These are phyloP conservation scores for Crucibulum laeve DNA, from an alignment of 768 basidiomycete genomes.

Conservation along the genomic window DNA sequence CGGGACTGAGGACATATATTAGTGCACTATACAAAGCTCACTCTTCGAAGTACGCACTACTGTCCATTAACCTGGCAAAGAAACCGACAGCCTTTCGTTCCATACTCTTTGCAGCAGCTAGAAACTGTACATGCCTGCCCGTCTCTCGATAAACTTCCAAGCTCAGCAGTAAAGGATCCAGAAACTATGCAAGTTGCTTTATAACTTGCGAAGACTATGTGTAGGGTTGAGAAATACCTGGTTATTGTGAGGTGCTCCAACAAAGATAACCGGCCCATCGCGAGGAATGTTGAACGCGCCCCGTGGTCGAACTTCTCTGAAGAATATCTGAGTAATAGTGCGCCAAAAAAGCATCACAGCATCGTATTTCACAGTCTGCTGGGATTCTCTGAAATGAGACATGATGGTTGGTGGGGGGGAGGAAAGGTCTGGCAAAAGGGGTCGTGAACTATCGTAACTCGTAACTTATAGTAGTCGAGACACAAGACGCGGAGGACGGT, in stretches of 20 bases:
- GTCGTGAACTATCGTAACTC: no score
- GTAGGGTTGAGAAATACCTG: slow-evolving; percentile 45
- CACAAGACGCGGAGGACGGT: no score
- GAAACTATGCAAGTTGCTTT: slow-evolving; percentile 52
- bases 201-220: slow-evolving; percentile 2
- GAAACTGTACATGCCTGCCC: slow-evolving; percentile 74
- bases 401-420: neutral
- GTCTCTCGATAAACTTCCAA: slow-evolving; percentile 86
- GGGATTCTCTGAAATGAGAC: neutral
- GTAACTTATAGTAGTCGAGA: no score
- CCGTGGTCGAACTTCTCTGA: slow-evolving; percentile 90
- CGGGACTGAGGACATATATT: slow-evolving; percentile 55
- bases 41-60: slow-evolving; percentile 52
- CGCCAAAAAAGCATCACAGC: slow-evolving; percentile 82
- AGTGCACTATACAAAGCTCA: neutral
- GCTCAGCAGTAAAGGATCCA: slow-evolving; percentile 83
- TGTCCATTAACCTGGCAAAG: slow-evolving; percentile 79
- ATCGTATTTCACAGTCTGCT: slow-evolving; percentile 50
- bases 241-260: slow-evolving; percentile 89
- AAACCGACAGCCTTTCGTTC: slow-evolving; percentile 73
- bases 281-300: slow-evolving; percentile 93
- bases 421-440: neutral
- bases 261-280: slow-evolving; percentile 89
- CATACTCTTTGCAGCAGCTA: slow-evolving; percentile 90
- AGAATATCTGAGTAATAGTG: slow-evolving; percentile 87